phyloP scores from a whole-genome alignment of 306 rosid species.

The Argentina anserina region DNA sequence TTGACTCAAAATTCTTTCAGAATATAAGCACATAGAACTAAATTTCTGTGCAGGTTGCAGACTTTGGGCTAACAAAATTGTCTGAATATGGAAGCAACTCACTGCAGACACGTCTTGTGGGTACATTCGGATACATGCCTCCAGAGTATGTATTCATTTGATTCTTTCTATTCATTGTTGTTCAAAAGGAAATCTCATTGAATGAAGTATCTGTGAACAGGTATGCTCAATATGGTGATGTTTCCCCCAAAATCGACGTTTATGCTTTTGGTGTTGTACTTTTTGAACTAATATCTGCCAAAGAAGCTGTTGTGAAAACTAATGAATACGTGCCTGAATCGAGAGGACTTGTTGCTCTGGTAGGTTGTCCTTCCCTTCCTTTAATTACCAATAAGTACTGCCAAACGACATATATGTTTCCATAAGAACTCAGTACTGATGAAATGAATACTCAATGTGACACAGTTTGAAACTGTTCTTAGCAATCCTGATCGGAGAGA shows the following conservation, averaged over 20 bases:
- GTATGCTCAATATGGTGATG: slow-evolving; percentile 68
- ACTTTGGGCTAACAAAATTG: slow-evolving; percentile 64
- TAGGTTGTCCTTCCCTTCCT: slow-evolving; percentile 23
- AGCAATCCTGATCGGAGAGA: slow-evolving; percentile 40
- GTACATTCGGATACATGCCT: slow-evolving; percentile 82
- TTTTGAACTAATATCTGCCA: slow-evolving; percentile 59
- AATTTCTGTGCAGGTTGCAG: slow-evolving; percentile 57
- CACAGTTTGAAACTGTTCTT: slow-evolving; percentile 65
- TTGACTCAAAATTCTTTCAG: background rate
- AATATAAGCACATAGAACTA: background rate
- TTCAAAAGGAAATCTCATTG: slow-evolving; percentile 7
- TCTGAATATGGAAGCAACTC: slow-evolving; percentile 57
- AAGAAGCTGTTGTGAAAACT: slow-evolving; percentile 56
- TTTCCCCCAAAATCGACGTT: slow-evolving; percentile 61
- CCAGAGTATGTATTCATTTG: slow-evolving; percentile 52
- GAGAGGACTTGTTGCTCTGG: slow-evolving; percentile 64
- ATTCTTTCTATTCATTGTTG: background rate
- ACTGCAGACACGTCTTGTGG: slow-evolving; percentile 59
- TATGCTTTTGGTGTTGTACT: slow-evolving; percentile 79
- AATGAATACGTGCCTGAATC: slow-evolving; percentile 45
- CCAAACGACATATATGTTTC: background rate
- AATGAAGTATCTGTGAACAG: slow-evolving; percentile 27
- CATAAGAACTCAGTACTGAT: background rate
- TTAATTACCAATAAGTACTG: background rate
- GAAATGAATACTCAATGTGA: slow-evolving; percentile 9